These are phyloP conservation scores for Fusarium austroafricanum DNA, from an alignment of 2,329 filamentous ascomycete genomes.

Conservation along the genomic window DNA sequence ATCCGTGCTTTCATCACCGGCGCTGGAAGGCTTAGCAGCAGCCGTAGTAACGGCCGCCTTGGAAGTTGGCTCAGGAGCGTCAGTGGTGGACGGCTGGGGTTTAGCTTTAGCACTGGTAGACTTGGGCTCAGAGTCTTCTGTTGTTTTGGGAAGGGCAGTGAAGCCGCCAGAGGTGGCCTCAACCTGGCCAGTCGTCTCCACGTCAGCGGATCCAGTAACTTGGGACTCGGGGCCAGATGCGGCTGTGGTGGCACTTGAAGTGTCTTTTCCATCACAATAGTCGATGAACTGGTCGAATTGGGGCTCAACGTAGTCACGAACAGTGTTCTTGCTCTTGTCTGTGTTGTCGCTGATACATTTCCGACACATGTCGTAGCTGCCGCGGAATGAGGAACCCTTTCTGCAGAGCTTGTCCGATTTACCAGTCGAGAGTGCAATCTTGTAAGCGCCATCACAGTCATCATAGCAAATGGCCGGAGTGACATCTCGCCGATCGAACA, in stretches of 20 bases:
- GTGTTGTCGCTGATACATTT: conserved; percentile 54
- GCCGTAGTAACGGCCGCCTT: conserved; percentile 2
- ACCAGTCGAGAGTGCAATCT: conserved; percentile 61
- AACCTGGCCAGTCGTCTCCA: conserved; percentile 45
- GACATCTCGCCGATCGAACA: conserved; percentile 55
- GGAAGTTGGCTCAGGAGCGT: conserved; percentile 16
- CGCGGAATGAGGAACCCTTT: conserved; percentile 55
- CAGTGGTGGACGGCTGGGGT: conserved; percentile 17
- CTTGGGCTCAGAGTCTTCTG: conserved; percentile 13
- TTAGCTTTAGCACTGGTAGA: conserved; percentile 7
- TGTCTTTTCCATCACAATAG: conserved; percentile 56
- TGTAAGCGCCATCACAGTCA: conserved; percentile 62
- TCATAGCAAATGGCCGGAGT: conserved; percentile 64
- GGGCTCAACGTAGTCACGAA: conserved; percentile 51
- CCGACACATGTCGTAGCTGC: conserved; percentile 53
- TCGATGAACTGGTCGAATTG: conserved; percentile 58
- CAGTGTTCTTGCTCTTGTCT: conserved; percentile 43
- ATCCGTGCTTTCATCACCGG: conserved; percentile 2
- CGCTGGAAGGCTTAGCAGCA: background rate
- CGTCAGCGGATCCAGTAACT: conserved; percentile 36
- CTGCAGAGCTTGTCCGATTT: conserved; percentile 61
- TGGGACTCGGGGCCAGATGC: conserved; percentile 39
- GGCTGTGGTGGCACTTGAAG: conserved; percentile 30
- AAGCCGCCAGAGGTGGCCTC: conserved; percentile 41
- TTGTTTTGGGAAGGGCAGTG: conserved; percentile 26